Percentiles rank a stretch among this genome's conserved stretches.
phyloP scores from a whole-genome alignment of 306 rosid species.

The Prinsepia uniflora region DNA sequence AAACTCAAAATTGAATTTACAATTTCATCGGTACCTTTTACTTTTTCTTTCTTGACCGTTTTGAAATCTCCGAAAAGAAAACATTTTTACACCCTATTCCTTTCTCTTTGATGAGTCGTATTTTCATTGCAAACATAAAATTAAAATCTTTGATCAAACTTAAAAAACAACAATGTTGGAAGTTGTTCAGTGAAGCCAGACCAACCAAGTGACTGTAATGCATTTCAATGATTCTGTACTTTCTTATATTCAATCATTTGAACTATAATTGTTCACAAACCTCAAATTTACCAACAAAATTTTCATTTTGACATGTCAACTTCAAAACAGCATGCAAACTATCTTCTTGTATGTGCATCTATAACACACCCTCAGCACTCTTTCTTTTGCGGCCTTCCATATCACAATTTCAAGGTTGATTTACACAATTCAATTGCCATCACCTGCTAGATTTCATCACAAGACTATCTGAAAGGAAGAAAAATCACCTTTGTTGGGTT shows the following conservation, averaged over 20 bases:
- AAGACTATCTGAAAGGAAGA: background rate
- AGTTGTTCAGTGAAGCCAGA: background rate
- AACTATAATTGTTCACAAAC: background rate
- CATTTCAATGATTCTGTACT: background rate
- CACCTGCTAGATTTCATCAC: background rate
- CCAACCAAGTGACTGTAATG: background rate
- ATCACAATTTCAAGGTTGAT: background rate
- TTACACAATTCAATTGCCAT: background rate
- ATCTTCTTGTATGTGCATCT: slow-evolving; percentile 4
- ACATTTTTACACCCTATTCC: too few relatives aligned
- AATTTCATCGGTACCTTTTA: too few relatives aligned
- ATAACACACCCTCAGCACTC: slow-evolving; percentile 12
- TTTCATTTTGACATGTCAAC: slow-evolving; percentile 15
- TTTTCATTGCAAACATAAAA: too few relatives aligned
- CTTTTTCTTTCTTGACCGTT: too few relatives aligned
- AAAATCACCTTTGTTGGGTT: background rate
- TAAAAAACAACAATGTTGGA: background rate
- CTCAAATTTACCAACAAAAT: slow-evolving; percentile 1
- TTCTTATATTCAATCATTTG: background rate
- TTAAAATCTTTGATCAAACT: background rate
- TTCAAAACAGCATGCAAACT: slow-evolving; percentile 15
- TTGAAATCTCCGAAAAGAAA: too few relatives aligned
- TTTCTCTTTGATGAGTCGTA: too few relatives aligned
- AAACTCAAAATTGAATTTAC: too few relatives aligned
- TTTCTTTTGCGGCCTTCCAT: slow-evolving; percentile 1